Percentiles rank a stretch among this genome's conserved stretches.
phyloP scores from a whole-genome alignment of 129 eudicot species.

The Logfia minima region DNA sequence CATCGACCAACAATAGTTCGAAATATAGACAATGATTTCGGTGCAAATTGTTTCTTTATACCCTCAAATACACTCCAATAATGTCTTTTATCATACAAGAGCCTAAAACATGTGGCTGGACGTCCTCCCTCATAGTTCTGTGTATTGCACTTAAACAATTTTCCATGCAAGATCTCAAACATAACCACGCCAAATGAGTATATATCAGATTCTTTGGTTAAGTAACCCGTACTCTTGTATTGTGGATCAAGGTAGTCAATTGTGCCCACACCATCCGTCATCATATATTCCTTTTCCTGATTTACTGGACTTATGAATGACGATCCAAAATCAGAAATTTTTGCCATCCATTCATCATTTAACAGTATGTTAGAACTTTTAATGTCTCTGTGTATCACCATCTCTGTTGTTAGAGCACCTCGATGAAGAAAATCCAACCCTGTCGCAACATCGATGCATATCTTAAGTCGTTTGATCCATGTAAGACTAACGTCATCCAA shows the following conservation, averaged over 20 bases:
- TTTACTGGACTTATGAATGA: not conserved
- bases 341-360: not conserved
- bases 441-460: not conserved
- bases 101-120: not conserved
- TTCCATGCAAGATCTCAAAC: not conserved
- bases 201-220: slow-evolving; percentile 3
- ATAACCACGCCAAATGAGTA: not conserved
- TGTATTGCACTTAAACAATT: not conserved
- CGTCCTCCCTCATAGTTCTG: not conserved
- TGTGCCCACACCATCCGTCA: not conserved
- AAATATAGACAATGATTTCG: not conserved
- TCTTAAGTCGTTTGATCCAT: not conserved
- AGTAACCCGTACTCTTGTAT: not conserved
- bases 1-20: not conserved
- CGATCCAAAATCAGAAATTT: not conserved
- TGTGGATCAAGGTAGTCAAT: not conserved
- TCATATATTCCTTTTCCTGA: not conserved
- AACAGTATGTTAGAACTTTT: not conserved
- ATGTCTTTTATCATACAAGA: not conserved
- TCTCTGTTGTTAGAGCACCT: not conserved
- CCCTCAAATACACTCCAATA: not conserved
- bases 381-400: not conserved
- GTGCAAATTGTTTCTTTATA: not conserved
- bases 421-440: not conserved
- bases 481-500: not conserved